A percentile compares a stretch with the other conserved stretches of the same genome.
Evolutionary conservation across 2,329 filamentous ascomycete species (phyloP).

Genomic region (Xylaria sp.): DNA sequence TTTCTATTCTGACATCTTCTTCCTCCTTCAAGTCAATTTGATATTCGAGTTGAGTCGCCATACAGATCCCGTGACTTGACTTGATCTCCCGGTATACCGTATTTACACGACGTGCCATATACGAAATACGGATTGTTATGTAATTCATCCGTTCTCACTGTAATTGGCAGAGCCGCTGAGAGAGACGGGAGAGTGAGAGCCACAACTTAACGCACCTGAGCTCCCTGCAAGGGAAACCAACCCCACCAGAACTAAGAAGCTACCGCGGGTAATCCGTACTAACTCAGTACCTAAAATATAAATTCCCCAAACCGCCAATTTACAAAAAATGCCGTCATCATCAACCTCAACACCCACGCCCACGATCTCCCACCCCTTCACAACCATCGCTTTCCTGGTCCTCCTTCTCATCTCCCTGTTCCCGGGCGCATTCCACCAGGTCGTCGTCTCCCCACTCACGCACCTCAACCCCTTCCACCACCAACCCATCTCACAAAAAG

Average conservation of each 20-base stretch:
- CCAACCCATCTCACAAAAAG: background rate
- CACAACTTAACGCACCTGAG: no score
- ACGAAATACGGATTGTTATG: no score
- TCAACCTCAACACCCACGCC: conserved; percentile 30
- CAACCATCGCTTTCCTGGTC: conserved; percentile 42
- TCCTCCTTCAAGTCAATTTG: no score
- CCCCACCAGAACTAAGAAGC: conserved; percentile 25
- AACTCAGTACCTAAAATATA: background rate
- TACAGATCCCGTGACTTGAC: no score
- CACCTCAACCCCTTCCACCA: conserved; percentile 30
- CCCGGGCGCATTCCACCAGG: conserved; percentile 46
- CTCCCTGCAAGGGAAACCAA: conserved; percentile 11
- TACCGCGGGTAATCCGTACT: background rate
- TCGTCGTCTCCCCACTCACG: conserved; percentile 46
- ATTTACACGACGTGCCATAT: no score
- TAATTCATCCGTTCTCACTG: no score
- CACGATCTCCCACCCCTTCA: conserved; percentile 35
- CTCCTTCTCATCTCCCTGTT: conserved; percentile 49
- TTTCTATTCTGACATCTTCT: no score
- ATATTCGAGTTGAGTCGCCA: no score
- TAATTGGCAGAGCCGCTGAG: no score
- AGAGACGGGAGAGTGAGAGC: no score
- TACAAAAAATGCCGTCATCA: conserved; percentile 37
- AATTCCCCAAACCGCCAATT: conserved; percentile 16
- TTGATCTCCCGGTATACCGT: no score